Percentiles rank a stretch among this genome's conserved stretches.
phyloP scores from a whole-genome alignment of 768 basidiomycete genomes.

The Sistotremastrum niveocremeum region DNA sequence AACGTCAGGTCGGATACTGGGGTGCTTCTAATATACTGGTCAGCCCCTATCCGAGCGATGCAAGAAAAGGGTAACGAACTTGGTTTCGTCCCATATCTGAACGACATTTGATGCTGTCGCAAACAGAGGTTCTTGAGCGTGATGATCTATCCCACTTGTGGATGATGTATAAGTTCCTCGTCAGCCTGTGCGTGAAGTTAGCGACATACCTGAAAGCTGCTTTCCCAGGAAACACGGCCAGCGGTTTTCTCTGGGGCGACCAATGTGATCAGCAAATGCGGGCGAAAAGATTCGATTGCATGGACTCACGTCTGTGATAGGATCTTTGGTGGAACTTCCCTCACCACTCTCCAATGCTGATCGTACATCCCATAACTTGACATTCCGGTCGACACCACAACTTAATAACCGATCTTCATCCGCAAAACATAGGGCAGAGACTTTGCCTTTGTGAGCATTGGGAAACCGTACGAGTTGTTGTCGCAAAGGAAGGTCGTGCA shows the following conservation, averaged over 20 bases:
- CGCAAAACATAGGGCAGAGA: slow-evolving; percentile 70
- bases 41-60: slow-evolving; percentile 1
- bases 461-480: slow-evolving; percentile 42
- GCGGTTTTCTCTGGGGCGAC: slow-evolving; percentile 34
- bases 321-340: slow-evolving; percentile 18
- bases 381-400: slow-evolving; percentile 70
- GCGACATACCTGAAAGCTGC: slow-evolving; percentile 72
- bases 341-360: slow-evolving; percentile 13
- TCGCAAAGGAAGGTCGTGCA: slow-evolving; percentile 64
- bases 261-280: slow-evolving; percentile 5
- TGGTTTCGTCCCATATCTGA: slow-evolving; percentile 97
- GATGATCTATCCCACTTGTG: slow-evolving; percentile 83
- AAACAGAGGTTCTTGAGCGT: slow-evolving; percentile 77
- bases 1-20: slow-evolving; percentile 81
- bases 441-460: slow-evolving; percentile 73
- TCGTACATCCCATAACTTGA: slow-evolving; percentile 66
- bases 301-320: slow-evolving; percentile 21
- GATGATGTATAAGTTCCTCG: background rate
- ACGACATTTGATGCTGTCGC: slow-evolving; percentile 89
- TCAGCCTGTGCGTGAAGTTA: background rate
- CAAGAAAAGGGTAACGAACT: slow-evolving; percentile 31
- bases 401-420: slow-evolving; percentile 50
- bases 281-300: slow-evolving; percentile 6
- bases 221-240: slow-evolving; percentile 75
- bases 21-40: slow-evolving; percentile 42